Evolutionary conservation across 345 rosid species (phyloP).

Genomic region (Durio zibethinus): DNA sequence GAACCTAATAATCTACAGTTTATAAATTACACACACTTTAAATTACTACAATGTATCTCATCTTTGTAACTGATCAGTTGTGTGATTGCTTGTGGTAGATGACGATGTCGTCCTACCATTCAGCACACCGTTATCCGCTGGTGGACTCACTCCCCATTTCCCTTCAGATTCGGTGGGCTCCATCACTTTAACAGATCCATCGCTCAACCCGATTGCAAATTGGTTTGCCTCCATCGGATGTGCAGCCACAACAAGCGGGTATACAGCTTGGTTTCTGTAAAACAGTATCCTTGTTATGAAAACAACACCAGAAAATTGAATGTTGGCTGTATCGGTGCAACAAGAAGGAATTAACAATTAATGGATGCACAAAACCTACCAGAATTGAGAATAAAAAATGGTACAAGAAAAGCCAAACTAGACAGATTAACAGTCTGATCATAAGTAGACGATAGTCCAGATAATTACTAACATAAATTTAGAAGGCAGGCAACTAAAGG

Average conservation of each 20-base stretch:
- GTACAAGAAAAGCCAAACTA: neutral
- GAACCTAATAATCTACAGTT: conserved; percentile 29
- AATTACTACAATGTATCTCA: conserved; percentile 21
- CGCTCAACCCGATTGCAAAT: neutral
- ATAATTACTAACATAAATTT: neutral
- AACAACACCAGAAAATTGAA: neutral
- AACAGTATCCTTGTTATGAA: neutral
- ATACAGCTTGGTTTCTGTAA: conserved; percentile 10
- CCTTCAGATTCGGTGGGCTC: conserved; percentile 6
- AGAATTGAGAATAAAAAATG: neutral
- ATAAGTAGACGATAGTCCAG: neutral
- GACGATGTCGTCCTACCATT: conserved; percentile 68
- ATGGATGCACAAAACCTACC: neutral
- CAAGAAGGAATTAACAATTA: neutral
- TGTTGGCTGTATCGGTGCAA: neutral
- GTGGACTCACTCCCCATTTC: conserved; percentile 9
- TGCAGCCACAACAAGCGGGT: conserved; percentile 3
- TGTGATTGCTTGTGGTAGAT: conserved; percentile 73
- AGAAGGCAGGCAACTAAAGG: neutral
- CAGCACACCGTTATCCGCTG: conserved; percentile 9
- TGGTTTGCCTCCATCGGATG: neutral
- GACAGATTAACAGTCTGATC: neutral
- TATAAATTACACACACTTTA: conserved; percentile 10
- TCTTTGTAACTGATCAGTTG: conserved; percentile 65
- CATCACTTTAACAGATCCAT: conserved; percentile 9